Evolutionary conservation across 2,329 filamentous ascomycete genomes (phyloP).

Genomic region (Fusarium begoniae): DNA sequence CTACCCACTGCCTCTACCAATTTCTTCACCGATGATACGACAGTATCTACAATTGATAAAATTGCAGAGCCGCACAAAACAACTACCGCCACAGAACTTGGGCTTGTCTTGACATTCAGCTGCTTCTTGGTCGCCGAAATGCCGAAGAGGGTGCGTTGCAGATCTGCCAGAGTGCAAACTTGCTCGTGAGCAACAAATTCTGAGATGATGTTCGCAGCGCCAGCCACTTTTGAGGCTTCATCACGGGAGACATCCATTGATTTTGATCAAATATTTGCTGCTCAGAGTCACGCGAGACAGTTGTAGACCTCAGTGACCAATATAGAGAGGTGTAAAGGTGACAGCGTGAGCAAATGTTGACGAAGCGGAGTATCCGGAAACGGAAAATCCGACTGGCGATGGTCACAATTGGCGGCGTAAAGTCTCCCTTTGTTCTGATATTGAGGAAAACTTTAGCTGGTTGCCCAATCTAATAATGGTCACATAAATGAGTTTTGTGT

Average conservation of each 20-base stretch:
- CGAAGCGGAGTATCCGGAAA: conserved; percentile 17
- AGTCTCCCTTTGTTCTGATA: background rate
- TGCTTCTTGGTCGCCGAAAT: background rate
- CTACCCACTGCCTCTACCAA: background rate
- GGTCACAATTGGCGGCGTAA: background rate
- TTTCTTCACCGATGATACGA: conserved; percentile 11
- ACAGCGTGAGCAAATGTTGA: background rate
- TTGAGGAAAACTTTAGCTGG: background rate
- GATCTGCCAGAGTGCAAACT: conserved; percentile 2
- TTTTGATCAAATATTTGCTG: background rate
- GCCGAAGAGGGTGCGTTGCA: conserved; percentile 1
- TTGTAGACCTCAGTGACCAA: too few species aligned
- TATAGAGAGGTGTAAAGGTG: background rate
- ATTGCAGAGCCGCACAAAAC: conserved; percentile 35
- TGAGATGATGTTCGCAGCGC: conserved; percentile 22
- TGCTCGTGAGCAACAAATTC: conserved; percentile 29
- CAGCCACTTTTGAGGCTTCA: background rate
- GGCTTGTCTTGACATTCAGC: background rate
- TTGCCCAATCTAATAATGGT: background rate
- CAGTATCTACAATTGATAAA: conserved; percentile 20
- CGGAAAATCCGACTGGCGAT: conserved; percentile 5
- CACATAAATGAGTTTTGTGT: background rate
- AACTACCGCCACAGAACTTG: background rate
- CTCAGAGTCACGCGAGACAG: background rate
- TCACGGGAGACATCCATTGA: background rate